Percentiles rank a stretch among this genome's conserved stretches.
phyloP scores from a whole-genome alignment of 768 basidiomycete genomes.

The Suillus plorans region DNA sequence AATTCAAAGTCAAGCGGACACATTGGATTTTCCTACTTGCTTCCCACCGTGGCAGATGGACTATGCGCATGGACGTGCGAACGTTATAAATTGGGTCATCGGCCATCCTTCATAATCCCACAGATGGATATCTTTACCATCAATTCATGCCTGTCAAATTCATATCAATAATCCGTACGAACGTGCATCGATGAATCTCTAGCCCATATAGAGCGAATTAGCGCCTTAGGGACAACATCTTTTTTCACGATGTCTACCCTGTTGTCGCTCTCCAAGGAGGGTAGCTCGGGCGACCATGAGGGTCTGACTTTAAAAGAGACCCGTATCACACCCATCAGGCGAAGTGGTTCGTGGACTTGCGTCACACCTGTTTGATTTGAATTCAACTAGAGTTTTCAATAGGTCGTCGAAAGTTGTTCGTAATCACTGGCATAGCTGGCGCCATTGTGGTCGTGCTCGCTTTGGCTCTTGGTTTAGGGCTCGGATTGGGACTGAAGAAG shows the following conservation, averaged over 20 bases:
- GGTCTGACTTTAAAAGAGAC: neutral
- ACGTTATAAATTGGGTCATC: no score
- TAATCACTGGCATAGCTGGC: slow-evolving; percentile 14
- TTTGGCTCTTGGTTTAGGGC: slow-evolving; percentile 28
- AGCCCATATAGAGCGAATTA: neutral
- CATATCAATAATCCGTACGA: slow-evolving; percentile 3
- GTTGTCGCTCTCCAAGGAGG: slow-evolving; percentile 6
- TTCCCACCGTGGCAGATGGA: no score
- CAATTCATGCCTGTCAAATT: neutral
- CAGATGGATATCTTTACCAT: neutral
- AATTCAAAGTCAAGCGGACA: no score
- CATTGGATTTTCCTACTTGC: no score
- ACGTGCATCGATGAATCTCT: slow-evolving; percentile 5
- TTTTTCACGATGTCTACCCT: slow-evolving; percentile 1
- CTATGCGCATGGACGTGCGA: no score
- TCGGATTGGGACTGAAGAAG: slow-evolving; percentile 28
- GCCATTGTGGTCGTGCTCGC: slow-evolving; percentile 17
- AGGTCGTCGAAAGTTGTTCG: slow-evolving; percentile 23
- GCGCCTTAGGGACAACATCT: neutral
- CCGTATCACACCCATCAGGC: neutral
- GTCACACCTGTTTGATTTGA: neutral
- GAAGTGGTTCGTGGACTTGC: slow-evolving; percentile 1
- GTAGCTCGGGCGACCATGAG: slow-evolving; percentile 11
- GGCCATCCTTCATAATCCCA: neutral
- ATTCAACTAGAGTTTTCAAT: neutral